Percentiles rank a stretch among this genome's conserved stretches.
phyloP scores from a whole-genome alignment of 2,329 filamentous ascomycete genomes.

The Cladophialophora yegresii region DNA sequence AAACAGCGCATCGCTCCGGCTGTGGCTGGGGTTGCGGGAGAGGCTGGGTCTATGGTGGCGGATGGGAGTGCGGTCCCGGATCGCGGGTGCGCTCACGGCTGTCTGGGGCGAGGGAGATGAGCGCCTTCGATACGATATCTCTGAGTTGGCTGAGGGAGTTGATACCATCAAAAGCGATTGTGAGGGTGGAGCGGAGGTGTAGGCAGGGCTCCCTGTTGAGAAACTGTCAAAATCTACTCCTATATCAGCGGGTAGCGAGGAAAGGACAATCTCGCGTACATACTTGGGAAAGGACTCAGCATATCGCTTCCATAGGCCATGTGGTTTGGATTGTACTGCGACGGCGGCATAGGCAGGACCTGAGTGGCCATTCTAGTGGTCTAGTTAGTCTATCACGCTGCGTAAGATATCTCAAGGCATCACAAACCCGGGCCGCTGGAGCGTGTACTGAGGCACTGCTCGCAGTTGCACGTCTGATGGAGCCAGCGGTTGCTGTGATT shows the following conservation, averaged over 20 bases:
- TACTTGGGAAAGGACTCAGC: conserved; percentile 18
- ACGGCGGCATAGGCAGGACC: conserved; percentile 23
- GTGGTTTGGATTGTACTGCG: conserved; percentile 20
- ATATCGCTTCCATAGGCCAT: conserved; percentile 25
- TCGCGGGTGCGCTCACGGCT: conserved; percentile 7
- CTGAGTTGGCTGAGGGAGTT: conserved; percentile 15
- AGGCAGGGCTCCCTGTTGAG: conserved; percentile 14
- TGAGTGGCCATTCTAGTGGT: conserved; percentile 32
- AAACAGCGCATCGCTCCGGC: conserved; percentile 31
- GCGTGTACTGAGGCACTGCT: conserved; percentile 15
- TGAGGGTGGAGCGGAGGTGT: conserved; percentile 15
- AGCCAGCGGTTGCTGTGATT: conserved; percentile 10
- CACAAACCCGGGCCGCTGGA: conserved; percentile 29
- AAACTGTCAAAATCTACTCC: conserved; percentile 18
- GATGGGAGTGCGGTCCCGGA: conserved; percentile 35
- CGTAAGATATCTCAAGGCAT: not conserved
- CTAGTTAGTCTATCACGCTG: conserved; percentile 6
- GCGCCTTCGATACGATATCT: conserved; percentile 21
- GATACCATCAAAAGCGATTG: conserved; percentile 28
- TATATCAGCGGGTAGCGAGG: conserved; percentile 15
- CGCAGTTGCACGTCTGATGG: conserved; percentile 9
- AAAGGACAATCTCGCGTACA: not conserved
- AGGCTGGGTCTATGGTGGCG: conserved; percentile 28
- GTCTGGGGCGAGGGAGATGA: conserved; percentile 29
- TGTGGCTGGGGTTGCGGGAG: conserved; percentile 32